Base-by-base conservation (phyloP, 345 rosid genomes). In the Adansonia digitata region DNA sequence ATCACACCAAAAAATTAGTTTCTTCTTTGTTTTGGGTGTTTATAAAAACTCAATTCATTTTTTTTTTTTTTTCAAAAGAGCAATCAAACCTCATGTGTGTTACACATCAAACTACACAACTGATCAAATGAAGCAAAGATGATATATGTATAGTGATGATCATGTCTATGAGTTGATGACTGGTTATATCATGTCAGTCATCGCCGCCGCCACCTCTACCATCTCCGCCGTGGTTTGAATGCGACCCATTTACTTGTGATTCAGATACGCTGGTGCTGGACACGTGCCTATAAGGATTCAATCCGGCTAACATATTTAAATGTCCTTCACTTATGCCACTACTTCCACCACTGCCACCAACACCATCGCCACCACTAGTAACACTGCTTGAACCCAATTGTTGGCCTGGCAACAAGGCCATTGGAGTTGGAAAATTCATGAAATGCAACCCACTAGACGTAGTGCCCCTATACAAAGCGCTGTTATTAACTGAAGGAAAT, bases 371-470 rank as follows among this genome's bases (percentile, higher is more conserved):
- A 26, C 82, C 76, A 5, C 84, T 82, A 12, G 80, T 77, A 37
- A 79, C 81, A 71, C 80, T 82, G 53, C 72, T 77, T 0, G 94
- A 86, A 18, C 91, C 90, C 71, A 89, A 69, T 81, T 89, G 97
- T 80, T 91, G 95, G 57, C 95, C 87, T 0, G 92, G 92, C 79
- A 92, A 76, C 40, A 94, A 78, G 17, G 98, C 93, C 84, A 94
- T 82, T 5, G 98, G 97, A 0, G 94, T 80, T 5, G 97, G 90
- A 65, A 92, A 94, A 76, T 94, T 94, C 98, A 94, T 94, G 74
- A 94, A 91, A 86, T 94, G 97, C 37, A 94, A 86, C 17, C 95
- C 98, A 73, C 94, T 91, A 0, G 97, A 87, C 84, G 87, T 87
- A 55, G 84, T 82, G 52, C 97, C 87, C 65, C 98, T 84, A 69